A percentile compares a stretch with the other conserved stretches of the same genome.
These are phyloP conservation scores for Bisporella sp. DNA, from an alignment of 2,329 filamentous ascomycete species.

Conservation along the genomic window DNA sequence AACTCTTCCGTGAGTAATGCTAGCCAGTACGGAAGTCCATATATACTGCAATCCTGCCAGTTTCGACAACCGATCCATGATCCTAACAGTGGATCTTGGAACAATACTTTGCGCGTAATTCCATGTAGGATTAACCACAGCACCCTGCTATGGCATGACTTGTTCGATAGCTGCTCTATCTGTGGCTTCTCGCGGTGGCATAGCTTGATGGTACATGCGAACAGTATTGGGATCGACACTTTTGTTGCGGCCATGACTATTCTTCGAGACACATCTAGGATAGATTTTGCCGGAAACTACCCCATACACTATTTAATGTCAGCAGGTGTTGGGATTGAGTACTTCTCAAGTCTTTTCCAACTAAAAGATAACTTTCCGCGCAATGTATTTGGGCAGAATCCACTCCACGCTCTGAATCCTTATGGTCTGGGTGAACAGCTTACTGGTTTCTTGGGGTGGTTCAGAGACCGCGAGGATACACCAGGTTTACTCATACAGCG, in stretches of 20 bases:
- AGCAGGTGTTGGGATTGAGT: conserved; percentile 11
- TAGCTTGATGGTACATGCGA: conserved; percentile 11
- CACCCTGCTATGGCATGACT: conserved; percentile 5
- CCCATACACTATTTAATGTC: conserved; percentile 11
- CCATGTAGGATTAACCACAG: conserved; percentile 12
- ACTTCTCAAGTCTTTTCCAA: conserved; percentile 4
- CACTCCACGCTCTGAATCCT: conserved; percentile 9
- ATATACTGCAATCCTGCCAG: neutral
- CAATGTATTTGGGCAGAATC: conserved; percentile 14
- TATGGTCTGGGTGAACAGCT: conserved; percentile 8
- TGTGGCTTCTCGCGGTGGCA: conserved; percentile 14
- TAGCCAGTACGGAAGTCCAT: neutral
- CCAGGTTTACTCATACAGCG: conserved; percentile 16
- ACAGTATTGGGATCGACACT: conserved; percentile 5
- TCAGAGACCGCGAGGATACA: conserved; percentile 11
- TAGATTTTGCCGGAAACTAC: conserved; percentile 12
- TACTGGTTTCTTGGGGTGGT: conserved; percentile 13
- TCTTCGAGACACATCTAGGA: conserved; percentile 2
- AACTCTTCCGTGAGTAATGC: conserved; percentile 14
- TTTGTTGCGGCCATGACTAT: conserved; percentile 7
- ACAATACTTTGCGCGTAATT: conserved; percentile 8
- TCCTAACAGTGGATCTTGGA: conserved; percentile 7
- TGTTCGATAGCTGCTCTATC: conserved; percentile 6
- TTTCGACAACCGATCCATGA: conserved; percentile 9
- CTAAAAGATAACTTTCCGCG: conserved; percentile 7